Percentiles rank a stretch among this genome's conserved stretches.
These are phyloP conservation scores for Acanthamoeba castellanii DNA, from an alignment of 208 protist genomes.

Conservation along the genomic window DNA sequence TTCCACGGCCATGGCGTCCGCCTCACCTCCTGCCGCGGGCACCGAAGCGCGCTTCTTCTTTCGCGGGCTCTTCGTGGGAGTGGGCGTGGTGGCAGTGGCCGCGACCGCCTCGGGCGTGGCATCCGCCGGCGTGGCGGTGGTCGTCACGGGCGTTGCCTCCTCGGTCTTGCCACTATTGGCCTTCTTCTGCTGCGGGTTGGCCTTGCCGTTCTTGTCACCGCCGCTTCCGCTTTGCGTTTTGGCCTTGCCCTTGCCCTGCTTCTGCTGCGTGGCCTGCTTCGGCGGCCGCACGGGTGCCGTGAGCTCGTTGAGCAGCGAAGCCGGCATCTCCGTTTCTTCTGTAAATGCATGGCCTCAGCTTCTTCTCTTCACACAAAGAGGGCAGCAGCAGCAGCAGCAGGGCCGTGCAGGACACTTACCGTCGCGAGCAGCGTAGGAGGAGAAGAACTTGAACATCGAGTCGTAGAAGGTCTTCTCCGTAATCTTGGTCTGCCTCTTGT, in stretches of 20 bases:
- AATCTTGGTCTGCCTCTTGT: conserved; percentile 9
- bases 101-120: background rate
- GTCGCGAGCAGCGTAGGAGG: conserved; percentile 4
- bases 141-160: background rate
- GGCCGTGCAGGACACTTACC: background rate
- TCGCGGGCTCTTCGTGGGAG: background rate
- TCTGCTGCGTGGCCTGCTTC: background rate
- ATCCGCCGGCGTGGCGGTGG: background rate
- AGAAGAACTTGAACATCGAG: conserved; percentile 63
- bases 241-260: background rate
- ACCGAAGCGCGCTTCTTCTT: conserved; percentile 32
- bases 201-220: no score
- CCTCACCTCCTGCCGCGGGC: background rate
- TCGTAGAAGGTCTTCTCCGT: conserved; percentile 33
- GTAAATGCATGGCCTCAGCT: background rate
- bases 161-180: background rate
- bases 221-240: background rate
- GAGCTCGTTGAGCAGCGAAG: conserved; percentile 15
- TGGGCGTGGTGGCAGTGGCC: background rate
- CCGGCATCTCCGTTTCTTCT: conserved; percentile 26
- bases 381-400: no score
- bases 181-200: background rate
- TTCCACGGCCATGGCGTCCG: conserved; percentile 4
- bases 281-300: background rate
- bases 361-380: background rate